phyloP scores from a whole-genome alignment of 2,329 filamentous ascomycete species.

The Penicillium sp. region DNA sequence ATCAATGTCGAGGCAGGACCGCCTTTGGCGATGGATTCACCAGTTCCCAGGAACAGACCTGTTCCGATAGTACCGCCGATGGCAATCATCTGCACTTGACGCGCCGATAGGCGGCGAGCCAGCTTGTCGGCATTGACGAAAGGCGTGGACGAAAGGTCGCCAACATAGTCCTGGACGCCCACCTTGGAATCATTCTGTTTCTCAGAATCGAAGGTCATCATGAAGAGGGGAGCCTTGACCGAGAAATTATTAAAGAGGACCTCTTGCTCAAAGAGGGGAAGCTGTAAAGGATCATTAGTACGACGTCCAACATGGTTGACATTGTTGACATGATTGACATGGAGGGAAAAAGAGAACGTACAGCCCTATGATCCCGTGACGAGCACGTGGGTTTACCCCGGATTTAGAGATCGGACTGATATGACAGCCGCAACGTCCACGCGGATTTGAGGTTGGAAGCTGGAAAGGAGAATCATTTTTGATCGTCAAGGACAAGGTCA shows the following conservation, averaged over 20 bases:
- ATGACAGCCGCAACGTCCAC: not conserved
- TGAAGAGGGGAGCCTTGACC: not conserved
- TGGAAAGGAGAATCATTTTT: not conserved
- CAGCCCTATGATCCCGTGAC: slow-evolving; percentile 20
- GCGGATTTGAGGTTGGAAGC: not conserved
- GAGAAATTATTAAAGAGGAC: not conserved
- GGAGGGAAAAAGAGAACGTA: slow-evolving; percentile 1
- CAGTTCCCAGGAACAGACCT: slow-evolving; percentile 62
- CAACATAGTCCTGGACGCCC: slow-evolving; percentile 6
- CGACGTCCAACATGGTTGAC: not conserved
- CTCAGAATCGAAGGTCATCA: slow-evolving; percentile 26
- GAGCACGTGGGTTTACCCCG: slow-evolving; percentile 16
- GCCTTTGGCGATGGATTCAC: slow-evolving; percentile 58
- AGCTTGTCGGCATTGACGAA: slow-evolving; percentile 48
- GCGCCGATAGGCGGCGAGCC: slow-evolving; percentile 55
- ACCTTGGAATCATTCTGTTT: slow-evolving; percentile 20
- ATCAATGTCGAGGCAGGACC: slow-evolving; percentile 61
- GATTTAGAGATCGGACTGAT: slow-evolving; percentile 1
- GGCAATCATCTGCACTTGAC: slow-evolving; percentile 69
- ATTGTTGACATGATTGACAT: not conserved
- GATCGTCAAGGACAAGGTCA: not conserved
- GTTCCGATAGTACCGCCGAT: slow-evolving; percentile 50
- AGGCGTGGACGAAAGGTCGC: slow-evolving; percentile 11
- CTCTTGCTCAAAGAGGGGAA: not conserved
- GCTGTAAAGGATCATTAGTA: not conserved